Conservation (phyloP, 441 rosid genomes). For the Capsella rubella region DNA sequence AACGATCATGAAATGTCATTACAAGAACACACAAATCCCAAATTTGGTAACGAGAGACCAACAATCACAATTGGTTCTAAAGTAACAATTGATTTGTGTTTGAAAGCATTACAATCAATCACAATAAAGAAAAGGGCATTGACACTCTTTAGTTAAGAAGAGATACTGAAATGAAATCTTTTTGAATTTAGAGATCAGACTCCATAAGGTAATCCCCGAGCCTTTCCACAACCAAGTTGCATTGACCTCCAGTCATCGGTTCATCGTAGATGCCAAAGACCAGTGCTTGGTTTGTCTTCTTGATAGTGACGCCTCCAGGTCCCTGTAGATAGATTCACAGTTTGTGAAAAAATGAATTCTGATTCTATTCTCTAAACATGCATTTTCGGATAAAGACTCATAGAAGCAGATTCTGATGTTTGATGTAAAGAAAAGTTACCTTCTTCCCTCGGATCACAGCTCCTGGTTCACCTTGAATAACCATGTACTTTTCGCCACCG, state of each 20-base stretch:
- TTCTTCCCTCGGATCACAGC: conserved; percentile 87
- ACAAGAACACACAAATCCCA: conserved; percentile 33
- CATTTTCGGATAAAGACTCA: neutral
- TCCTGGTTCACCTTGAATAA: conserved; percentile 79
- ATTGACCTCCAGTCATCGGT: conserved; percentile 78
- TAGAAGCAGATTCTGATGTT: neutral
- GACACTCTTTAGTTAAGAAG: conserved; percentile 21
- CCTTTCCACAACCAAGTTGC: conserved; percentile 88
- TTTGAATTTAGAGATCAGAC: conserved; percentile 55
- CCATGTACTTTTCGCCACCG: conserved; percentile 79
- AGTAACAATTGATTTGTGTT: conserved; percentile 34
- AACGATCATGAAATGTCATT: conserved; percentile 27
- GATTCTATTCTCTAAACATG: neutral
- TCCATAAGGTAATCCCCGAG: conserved; percentile 84
- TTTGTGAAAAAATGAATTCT: neutral
- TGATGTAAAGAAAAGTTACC: conserved; percentile 45
- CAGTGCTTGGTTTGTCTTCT: conserved; percentile 73
- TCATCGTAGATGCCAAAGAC: conserved; percentile 75
- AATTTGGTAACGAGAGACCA: conserved; percentile 27
- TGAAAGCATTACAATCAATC: conserved; percentile 37
- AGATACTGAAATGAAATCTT: conserved; percentile 17
- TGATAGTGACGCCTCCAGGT: conserved; percentile 73
- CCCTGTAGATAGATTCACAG: conserved; percentile 56
- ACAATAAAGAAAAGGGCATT: conserved; percentile 20
- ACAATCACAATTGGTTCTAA: conserved; percentile 30